Percentiles rank a stretch among this genome's conserved stretches.
These are phyloP conservation scores for Neonectria faginata DNA, from an alignment of 2,329 filamentous ascomycete species.

Conservation along the genomic window DNA sequence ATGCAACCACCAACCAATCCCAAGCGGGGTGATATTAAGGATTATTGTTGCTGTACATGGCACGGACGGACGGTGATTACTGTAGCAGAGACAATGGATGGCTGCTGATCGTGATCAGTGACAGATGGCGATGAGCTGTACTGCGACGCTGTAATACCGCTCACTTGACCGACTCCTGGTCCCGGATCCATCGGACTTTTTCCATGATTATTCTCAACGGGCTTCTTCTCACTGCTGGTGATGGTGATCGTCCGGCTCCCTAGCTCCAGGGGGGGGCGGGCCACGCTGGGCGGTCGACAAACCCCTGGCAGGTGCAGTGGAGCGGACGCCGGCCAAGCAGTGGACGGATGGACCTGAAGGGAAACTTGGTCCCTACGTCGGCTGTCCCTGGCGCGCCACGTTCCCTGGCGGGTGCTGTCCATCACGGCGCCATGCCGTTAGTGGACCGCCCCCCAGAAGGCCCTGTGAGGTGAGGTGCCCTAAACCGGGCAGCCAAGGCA, in stretches of 20 bases:
- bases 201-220: too few species aligned
- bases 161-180: not conserved
- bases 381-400: constrained; percentile 41
- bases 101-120: constrained; percentile 1
- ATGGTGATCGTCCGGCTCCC: constrained; percentile 4
- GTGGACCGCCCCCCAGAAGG: constrained; percentile 31
- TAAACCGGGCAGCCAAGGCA: constrained; percentile 3
- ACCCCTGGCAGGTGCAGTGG: not conserved
- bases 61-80: not conserved
- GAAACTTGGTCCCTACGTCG: not conserved
- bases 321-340: not conserved
- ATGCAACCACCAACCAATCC: constrained; percentile 27
- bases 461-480: constrained; percentile 21
- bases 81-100: not conserved
- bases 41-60: constrained; percentile 7
- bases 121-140: constrained; percentile 19
- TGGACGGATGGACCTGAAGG: constrained; percentile 3
- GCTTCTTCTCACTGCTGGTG: not conserved
- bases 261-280: constrained; percentile 12
- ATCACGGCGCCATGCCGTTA: constrained; percentile 41
- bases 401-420: constrained; percentile 33
- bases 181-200: not conserved
- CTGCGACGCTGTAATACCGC: not conserved
- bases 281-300: constrained; percentile 1
- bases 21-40: constrained; percentile 22